Evolutionary conservation across 768 basidiomycete genomes (phyloP).

Genomic region (Hypholoma sublateritium): DNA sequence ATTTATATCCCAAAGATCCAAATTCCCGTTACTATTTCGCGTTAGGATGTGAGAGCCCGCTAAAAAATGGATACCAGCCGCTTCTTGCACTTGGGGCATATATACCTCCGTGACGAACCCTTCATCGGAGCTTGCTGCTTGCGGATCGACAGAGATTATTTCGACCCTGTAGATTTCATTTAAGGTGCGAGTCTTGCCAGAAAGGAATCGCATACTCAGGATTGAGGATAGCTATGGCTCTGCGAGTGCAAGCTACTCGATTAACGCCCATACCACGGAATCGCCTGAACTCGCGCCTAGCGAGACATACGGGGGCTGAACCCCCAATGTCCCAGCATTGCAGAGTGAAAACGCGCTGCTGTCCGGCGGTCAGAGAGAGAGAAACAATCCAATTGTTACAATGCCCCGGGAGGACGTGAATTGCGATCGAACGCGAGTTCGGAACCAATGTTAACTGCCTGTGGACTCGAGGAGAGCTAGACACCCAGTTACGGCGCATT

Average conservation of each 20-base stretch:
- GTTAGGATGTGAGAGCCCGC: constrained; percentile 38
- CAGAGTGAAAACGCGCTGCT: constrained; percentile 27
- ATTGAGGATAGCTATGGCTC: constrained; percentile 42
- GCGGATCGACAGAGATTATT: constrained; percentile 39
- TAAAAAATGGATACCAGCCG: constrained; percentile 34
- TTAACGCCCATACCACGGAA: constrained; percentile 50
- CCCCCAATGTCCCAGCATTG: constrained; percentile 58
- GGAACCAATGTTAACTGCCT: constrained; percentile 14
- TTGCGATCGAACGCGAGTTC: constrained; percentile 37
- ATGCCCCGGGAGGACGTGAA: constrained; percentile 48
- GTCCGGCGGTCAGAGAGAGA: constrained; percentile 24
- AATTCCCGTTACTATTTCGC: constrained; percentile 26
- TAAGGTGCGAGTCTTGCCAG: not conserved
- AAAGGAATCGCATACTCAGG: constrained; percentile 31
- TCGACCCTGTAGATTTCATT: constrained; percentile 33
- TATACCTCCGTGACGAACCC: constrained; percentile 34
- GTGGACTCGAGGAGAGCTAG: constrained; percentile 17
- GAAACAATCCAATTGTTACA: constrained; percentile 48
- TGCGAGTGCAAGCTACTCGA: constrained; percentile 28
- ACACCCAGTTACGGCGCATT: constrained; percentile 51
- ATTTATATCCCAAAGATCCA: constrained; percentile 37
- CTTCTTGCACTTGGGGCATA: constrained; percentile 25
- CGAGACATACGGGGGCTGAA: constrained; percentile 38
- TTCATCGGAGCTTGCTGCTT: constrained; percentile 30
- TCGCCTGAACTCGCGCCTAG: constrained; percentile 33